Evolutionary conservation across 129 eudicot genomes (phyloP).

Genomic region (Rutidosis leptorrhynchoides): DNA sequence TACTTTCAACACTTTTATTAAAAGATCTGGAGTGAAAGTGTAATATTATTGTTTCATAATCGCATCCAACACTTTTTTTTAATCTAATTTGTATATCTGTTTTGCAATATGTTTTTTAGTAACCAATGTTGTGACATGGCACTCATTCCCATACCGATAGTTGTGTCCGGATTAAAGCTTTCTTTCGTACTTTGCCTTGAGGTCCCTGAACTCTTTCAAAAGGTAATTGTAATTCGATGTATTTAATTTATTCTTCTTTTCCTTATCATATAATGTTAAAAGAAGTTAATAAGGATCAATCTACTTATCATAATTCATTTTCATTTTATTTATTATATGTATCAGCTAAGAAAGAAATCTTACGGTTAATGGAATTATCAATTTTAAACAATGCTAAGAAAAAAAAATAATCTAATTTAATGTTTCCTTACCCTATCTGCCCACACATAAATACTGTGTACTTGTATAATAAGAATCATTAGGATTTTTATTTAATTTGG

Average conservation of each 20-base stretch:
- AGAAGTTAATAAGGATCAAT: not conserved
- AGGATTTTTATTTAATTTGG: conserved; percentile 5
- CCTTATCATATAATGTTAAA: not conserved
- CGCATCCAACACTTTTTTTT: not conserved
- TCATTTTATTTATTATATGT: too few relatives aligned
- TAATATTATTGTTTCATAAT: not conserved
- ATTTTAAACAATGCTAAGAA: not conserved
- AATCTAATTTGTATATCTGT: conserved; percentile 14
- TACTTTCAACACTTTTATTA: not conserved
- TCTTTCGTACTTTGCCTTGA: conserved; percentile 70
- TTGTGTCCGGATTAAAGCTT: conserved; percentile 54
- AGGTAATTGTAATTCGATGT: conserved; percentile 42
- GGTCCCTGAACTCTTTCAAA: conserved; percentile 68
- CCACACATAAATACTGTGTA: too few relatives aligned
- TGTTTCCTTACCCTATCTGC: too few relatives aligned
- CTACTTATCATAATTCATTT: not conserved
- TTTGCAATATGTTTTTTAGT: conserved; percentile 36
- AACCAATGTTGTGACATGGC: conserved; percentile 36
- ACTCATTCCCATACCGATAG: conserved; percentile 36
- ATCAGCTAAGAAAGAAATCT: not conserved
- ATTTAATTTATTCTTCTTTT: not conserved
- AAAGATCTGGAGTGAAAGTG: not conserved
- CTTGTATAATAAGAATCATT: too few relatives aligned
- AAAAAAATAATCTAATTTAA: too few relatives aligned
- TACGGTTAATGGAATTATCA: not conserved